phyloP scores from a whole-genome alignment of 495 filamentous ascomycete genomes.

The Penicillium canariense region DNA sequence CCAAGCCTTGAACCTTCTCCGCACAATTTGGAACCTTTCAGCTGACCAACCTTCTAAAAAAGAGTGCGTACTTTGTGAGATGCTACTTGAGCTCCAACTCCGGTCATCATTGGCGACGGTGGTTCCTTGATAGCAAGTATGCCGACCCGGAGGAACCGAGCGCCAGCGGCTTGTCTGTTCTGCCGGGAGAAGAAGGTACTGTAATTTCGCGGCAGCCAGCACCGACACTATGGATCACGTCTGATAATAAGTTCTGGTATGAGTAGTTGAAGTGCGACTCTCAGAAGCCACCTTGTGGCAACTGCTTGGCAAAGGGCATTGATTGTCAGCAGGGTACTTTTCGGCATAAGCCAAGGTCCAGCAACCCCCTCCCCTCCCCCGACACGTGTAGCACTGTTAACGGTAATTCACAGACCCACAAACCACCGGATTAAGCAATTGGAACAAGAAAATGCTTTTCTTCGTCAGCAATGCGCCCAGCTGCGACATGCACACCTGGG shows the following conservation, averaged over 20 bases:
- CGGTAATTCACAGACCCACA: slow-evolving; percentile 18
- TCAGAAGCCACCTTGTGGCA: slow-evolving; percentile 25
- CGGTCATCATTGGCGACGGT: background rate
- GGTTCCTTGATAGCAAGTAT: slow-evolving; percentile 5
- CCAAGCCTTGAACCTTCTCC: background rate
- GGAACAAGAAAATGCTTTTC: slow-evolving; percentile 27
- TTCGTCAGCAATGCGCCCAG: slow-evolving; percentile 16
- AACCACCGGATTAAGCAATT: slow-evolving; percentile 28
- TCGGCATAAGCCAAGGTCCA: slow-evolving; percentile 25
- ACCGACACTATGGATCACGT: no score
- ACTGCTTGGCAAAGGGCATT: slow-evolving; percentile 24
- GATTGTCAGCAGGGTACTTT: slow-evolving; percentile 18
- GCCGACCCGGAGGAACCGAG: slow-evolving; percentile 24
- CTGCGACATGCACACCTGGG: background rate
- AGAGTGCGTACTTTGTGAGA: background rate
- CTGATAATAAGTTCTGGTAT: background rate
- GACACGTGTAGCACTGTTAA: background rate
- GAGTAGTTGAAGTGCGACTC: slow-evolving; percentile 32
- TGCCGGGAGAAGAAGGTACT: slow-evolving; percentile 33
- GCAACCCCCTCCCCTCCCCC: background rate
- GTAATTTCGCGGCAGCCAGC: slow-evolving; percentile 17
- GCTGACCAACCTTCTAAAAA: background rate
- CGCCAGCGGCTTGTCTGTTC: slow-evolving; percentile 27
- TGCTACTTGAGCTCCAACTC: background rate
- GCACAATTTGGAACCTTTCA: background rate